Conservation (phyloP, 108 stramenopile species). For the Skeletonema menzelii region DNA sequence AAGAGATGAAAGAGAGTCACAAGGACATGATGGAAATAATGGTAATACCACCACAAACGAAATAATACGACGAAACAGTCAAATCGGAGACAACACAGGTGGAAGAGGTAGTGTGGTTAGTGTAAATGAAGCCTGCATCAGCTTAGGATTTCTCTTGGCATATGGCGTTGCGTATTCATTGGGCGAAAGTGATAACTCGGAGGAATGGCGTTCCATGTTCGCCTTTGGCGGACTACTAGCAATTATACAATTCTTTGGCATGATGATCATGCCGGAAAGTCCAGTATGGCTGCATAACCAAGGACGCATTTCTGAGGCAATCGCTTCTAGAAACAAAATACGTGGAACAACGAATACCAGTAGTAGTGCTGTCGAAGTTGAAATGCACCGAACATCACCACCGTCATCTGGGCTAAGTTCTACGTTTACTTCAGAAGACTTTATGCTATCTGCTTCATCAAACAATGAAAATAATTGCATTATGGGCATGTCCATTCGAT, state of each 20-base stretch:
- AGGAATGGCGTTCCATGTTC: slow-evolving; percentile 68
- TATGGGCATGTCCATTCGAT: not conserved
- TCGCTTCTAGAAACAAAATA: slow-evolving; percentile 30
- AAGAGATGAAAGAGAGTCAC: not conserved
- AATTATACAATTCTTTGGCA: slow-evolving; percentile 64
- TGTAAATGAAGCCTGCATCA: slow-evolving; percentile 78
- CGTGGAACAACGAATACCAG: not conserved
- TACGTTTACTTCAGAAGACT: not conserved
- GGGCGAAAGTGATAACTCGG: slow-evolving; percentile 8
- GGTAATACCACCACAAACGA: not conserved
- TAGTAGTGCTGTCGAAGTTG: not conserved
- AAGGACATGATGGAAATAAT: not conserved
- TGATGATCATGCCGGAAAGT: slow-evolving; percentile 71
- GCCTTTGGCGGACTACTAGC: slow-evolving; percentile 58
- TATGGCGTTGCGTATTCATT: slow-evolving; percentile 50
- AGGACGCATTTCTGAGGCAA: slow-evolving; percentile 42
- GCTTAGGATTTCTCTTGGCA: slow-evolving; percentile 71
- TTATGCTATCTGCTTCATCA: not conserved
- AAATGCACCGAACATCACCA: not conserved
- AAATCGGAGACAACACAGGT: slow-evolving; percentile 10
- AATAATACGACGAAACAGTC: not conserved
- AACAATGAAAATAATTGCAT: not conserved
- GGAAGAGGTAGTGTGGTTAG: slow-evolving; percentile 73
- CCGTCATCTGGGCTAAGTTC: not conserved
- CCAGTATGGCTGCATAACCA: slow-evolving; percentile 64